Percentiles rank a stretch among this genome's conserved stretches.
phyloP scores from a whole-genome alignment of 441 rosid species.

The Pelargonium citronellum region DNA sequence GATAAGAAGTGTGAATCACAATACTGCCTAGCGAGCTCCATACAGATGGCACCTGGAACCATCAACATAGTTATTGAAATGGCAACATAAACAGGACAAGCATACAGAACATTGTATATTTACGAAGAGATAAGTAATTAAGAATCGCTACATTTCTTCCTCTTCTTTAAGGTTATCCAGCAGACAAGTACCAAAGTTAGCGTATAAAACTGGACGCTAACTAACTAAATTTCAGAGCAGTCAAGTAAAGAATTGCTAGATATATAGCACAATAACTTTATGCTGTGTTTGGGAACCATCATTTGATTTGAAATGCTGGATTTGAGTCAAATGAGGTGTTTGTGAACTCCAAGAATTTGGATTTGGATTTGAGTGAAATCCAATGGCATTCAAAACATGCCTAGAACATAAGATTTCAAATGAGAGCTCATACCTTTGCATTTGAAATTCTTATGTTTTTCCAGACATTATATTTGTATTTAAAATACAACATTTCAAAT shows the following conservation, averaged over 20 bases:
- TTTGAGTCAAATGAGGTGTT: too few species aligned
- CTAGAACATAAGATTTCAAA: too few species aligned
- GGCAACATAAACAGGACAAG: background rate
- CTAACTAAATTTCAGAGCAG: background rate
- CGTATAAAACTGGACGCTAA: background rate
- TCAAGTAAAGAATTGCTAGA: background rate
- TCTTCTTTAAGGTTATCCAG: background rate
- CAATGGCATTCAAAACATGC: too few species aligned
- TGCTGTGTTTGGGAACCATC: too few species aligned
- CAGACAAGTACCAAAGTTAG: background rate
- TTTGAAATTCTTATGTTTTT: too few species aligned
- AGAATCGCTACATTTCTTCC: background rate
- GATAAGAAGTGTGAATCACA: constrained; percentile 48
- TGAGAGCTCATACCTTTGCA: too few species aligned
- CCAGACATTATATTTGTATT: too few species aligned
- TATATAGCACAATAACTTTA: background rate
- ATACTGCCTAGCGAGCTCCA: constrained; percentile 67
- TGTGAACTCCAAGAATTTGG: too few species aligned
- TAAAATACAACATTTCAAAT: too few species aligned
- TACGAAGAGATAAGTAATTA: background rate
- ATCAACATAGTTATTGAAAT: constrained; percentile 16
- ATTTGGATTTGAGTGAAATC: too few species aligned
- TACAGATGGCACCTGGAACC: constrained; percentile 50
- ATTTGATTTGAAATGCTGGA: too few species aligned
- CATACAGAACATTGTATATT: background rate